Evolutionary conservation across 2,329 filamentous ascomycete species (phyloP).

Genomic region (Colletotrichum karsti): DNA sequence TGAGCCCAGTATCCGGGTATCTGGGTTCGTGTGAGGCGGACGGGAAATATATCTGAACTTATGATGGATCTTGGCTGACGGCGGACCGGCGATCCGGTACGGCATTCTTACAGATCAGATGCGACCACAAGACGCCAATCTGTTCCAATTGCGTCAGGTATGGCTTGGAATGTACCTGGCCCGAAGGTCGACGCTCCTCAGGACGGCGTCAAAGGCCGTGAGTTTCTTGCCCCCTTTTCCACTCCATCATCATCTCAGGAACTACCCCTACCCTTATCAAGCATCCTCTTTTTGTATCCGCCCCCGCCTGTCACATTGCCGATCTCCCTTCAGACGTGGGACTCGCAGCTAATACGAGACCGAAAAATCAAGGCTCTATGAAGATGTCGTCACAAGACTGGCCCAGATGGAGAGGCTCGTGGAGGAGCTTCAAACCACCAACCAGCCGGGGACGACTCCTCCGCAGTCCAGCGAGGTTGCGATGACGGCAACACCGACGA

Average conservation of each 20-base stretch:
- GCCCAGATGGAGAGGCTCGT: slow-evolving; percentile 27
- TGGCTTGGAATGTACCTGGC: slow-evolving; percentile 24
- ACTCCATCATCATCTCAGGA: neutral
- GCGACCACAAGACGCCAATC: slow-evolving; percentile 22
- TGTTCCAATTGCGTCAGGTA: slow-evolving; percentile 26
- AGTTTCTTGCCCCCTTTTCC: neutral
- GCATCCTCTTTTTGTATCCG: neutral
- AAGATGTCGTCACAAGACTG: slow-evolving; percentile 27
- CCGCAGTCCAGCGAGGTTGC: slow-evolving; percentile 1
- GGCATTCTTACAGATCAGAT: slow-evolving; percentile 18
- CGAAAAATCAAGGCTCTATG: slow-evolving; percentile 23
- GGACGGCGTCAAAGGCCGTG: slow-evolving; percentile 26
- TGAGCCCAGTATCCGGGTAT: neutral
- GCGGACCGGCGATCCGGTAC: slow-evolving; percentile 14
- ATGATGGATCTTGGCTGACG: slow-evolving; percentile 13
- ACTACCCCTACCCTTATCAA: neutral
- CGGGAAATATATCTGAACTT: neutral
- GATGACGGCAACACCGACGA: neutral
- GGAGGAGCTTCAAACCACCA: slow-evolving; percentile 24
- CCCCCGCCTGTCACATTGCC: neutral
- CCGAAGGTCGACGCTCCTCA: slow-evolving; percentile 26
- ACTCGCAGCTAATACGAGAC: neutral
- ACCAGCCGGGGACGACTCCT: neutral
- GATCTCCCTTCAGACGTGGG: neutral
- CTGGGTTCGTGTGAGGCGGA: neutral